Percentiles rank a stretch among this genome's conserved stretches.
These are phyloP conservation scores for Orobanche coerulescens DNA, from an alignment of 257 asterid genomes.

Conservation along the genomic window DNA sequence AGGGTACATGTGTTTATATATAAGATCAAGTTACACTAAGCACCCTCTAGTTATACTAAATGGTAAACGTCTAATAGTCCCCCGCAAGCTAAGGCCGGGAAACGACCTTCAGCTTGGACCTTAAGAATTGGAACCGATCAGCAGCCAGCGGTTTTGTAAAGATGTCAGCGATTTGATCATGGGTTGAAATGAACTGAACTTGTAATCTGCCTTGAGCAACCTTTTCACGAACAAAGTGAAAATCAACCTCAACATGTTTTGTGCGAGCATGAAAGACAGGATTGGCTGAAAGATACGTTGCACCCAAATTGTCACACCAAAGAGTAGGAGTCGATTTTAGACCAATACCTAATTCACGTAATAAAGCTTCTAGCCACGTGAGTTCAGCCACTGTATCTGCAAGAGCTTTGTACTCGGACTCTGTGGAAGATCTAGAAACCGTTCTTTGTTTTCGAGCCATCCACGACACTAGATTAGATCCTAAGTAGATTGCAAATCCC, in stretches of 20 bases:
- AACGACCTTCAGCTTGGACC: no score
- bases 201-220: no score
- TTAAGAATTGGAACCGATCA: no score
- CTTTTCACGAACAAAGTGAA: no score
- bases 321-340: not conserved
- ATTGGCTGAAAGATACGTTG: not conserved
- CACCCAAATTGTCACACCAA: not conserved
- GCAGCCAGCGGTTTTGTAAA: no score
- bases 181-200: no score
- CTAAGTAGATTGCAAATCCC: not conserved
- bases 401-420: not conserved
- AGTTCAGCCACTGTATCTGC: not conserved
- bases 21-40: no score
- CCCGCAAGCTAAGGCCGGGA: no score
- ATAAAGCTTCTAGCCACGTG: not conserved
- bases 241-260: not conserved
- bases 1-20: no score
- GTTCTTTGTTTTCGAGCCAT: not conserved
- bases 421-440: not conserved
- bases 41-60: no score
- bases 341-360: not conserved
- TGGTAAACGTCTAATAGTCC: no score
- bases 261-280: not conserved
- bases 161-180: no score
- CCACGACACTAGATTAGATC: not conserved